These are phyloP conservation scores for Murraya koenigii DNA, from an alignment of 345 rosid genomes.

Conservation along the genomic window DNA sequence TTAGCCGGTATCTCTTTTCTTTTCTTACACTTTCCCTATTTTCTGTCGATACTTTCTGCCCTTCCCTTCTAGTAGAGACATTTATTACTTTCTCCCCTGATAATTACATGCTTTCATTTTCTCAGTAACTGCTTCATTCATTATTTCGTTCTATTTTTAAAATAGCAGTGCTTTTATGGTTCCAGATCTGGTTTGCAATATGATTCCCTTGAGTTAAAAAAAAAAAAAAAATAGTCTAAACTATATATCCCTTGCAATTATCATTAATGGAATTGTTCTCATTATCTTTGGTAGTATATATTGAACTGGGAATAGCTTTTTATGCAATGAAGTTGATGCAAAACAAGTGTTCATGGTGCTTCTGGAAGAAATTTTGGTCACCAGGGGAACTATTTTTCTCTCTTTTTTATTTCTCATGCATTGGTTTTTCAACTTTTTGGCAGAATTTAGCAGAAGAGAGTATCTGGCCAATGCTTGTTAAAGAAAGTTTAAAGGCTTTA, in stretches of 20 bases:
- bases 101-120: background rate
- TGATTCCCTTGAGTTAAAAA: background rate
- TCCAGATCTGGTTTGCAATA: background rate
- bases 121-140: no score
- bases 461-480: conserved; percentile 82
- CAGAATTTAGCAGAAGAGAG: conserved; percentile 73
- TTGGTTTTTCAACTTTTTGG: conserved; percentile 1
- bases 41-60: background rate
- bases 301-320: background rate
- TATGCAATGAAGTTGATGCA: background rate
- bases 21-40: background rate
- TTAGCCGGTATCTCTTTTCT: background rate
- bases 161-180: background rate
- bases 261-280: background rate
- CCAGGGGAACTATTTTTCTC: background rate
- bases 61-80: background rate
- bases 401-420: background rate
- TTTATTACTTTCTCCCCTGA: background rate
- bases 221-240: background rate
- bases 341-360: background rate
- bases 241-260: background rate
- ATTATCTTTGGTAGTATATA: background rate
- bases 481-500: conserved; percentile 90
- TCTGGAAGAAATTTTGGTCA: background rate
- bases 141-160: background rate